These are phyloP conservation scores for Taphrina sp. DNA, from an alignment of 1,139 yeast species.

Conservation along the genomic window DNA sequence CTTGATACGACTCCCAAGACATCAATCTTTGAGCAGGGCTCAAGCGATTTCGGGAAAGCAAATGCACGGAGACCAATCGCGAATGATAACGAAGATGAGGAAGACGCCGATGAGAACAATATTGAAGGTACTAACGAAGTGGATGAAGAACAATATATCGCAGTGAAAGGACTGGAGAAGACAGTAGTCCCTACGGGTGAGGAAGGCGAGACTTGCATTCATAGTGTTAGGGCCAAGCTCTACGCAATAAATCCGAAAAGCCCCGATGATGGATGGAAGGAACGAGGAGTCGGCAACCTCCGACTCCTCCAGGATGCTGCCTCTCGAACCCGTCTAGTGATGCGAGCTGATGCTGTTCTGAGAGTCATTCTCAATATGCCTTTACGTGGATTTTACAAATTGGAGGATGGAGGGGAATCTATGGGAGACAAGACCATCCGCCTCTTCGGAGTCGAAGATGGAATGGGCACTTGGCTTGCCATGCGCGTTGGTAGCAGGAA, in stretches of 20 bases:
- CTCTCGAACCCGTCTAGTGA: conserved; percentile 47
- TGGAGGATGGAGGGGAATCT: conserved; percentile 29
- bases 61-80: background rate
- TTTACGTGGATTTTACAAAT: conserved; percentile 42
- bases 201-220: conserved; percentile 73
- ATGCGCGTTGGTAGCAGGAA: conserved; percentile 19
- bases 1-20: background rate
- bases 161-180: conserved; percentile 21
- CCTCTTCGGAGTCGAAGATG: conserved; percentile 22
- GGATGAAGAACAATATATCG: conserved; percentile 32
- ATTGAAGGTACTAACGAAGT: background rate
- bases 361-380: conserved; percentile 79
- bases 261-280: conserved; percentile 78
- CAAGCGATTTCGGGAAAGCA: background rate
- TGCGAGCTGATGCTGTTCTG: conserved; percentile 87
- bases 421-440: conserved; percentile 27
- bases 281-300: conserved; percentile 83
- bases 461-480: conserved; percentile 24
- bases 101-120: background rate
- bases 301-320: conserved; percentile 55
- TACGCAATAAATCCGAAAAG: conserved; percentile 63
- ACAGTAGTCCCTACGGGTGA: conserved; percentile 63
- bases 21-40: background rate
- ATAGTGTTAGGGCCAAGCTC: conserved; percentile 70
- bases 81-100: conserved; percentile 1